A percentile compares a stretch with the other conserved stretches of the same genome.
Conservation (phyloP, 2,329 filamentous ascomycete species). For the Ambrosiella xylebori region DNA sequence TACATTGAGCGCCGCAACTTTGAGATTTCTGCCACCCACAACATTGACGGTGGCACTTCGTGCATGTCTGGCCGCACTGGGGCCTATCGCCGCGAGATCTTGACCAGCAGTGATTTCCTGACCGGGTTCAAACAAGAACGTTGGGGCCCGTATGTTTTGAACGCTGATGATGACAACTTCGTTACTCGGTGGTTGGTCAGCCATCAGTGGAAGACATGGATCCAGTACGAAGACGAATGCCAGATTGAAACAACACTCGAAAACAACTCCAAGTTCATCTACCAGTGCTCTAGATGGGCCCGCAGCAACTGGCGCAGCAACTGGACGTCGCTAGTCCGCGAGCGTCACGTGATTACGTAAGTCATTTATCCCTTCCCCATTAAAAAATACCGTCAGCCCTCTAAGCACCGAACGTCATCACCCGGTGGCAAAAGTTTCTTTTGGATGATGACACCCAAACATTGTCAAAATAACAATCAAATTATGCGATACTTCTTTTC, state of each 20-base stretch:
- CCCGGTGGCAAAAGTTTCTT: too few relatives aligned
- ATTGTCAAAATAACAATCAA: too few relatives aligned
- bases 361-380: conserved; percentile 22
- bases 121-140: conserved; percentile 82
- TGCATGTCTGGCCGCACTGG: conserved; percentile 92
- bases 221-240: conserved; percentile 83
- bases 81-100: conserved; percentile 75
- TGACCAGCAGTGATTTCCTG: conserved; percentile 71
- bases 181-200: conserved; percentile 90
- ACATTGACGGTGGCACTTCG: conserved; percentile 87
- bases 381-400: too few relatives aligned
- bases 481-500: too few relatives aligned
- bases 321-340: conserved; percentile 70
- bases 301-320: conserved; percentile 98
- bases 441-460: too few relatives aligned
- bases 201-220: conserved; percentile 83
- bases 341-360: conserved; percentile 76
- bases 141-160: conserved; percentile 76
- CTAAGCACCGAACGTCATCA: too few relatives aligned
- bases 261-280: conserved; percentile 73
- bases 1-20: conserved; percentile 93
- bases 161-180: conserved; percentile 96
- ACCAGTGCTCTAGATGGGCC: conserved; percentile 87
- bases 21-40: conserved; percentile 88
- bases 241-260: conserved; percentile 88